Base-by-base conservation (phyloP, 768 basidiomycete species). In the Lepiota subincarnata region DNA sequence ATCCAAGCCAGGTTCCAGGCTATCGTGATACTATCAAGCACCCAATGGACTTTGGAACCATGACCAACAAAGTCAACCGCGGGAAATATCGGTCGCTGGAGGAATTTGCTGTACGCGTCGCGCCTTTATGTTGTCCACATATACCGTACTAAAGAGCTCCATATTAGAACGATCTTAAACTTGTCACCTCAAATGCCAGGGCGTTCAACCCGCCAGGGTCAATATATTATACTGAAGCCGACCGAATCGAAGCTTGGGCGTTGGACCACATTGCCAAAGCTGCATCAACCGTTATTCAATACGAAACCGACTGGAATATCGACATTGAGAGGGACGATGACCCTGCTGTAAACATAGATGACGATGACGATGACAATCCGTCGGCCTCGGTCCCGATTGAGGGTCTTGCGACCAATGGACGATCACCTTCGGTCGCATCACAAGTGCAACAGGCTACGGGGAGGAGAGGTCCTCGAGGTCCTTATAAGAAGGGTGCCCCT, bases 11-110 rank as follows among this genome's bases (percentile, higher is more conserved):
- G 58, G 83, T 89, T 0, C 77, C 83, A 10, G 82, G 82, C 1
- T 87, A 87, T 58, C 53, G 72, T 11, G 82, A 87, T 73, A 71
- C 84, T 44, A 82, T 98, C 47, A 85, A 87, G 60, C 75, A 77
- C 16, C 93, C 95, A 6, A 98, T 98, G 94, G 94, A 98, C 62
- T 75, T 98, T 52, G 89, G 89, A 0, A 94, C 93, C 0, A 88
- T 98, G 74, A 70, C 84, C 16, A 72, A 74, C 50, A 96, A 94
- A 68, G 87, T 94, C 41, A 77, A 77, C 54, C 80, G 71, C 62
- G 87, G 88, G 4, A 82, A 80, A 57, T 96, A 96, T 66, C 78
- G 85, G 16, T 87, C 86, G 2, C 67, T 92, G 44, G 89, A 91
- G 53, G 89, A 92, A 39, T 92, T 92, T 64, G 74, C 81, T 6